Conservation (phyloP, 2,329 filamentous ascomycete genomes). For the Camillea tinctor region DNA sequence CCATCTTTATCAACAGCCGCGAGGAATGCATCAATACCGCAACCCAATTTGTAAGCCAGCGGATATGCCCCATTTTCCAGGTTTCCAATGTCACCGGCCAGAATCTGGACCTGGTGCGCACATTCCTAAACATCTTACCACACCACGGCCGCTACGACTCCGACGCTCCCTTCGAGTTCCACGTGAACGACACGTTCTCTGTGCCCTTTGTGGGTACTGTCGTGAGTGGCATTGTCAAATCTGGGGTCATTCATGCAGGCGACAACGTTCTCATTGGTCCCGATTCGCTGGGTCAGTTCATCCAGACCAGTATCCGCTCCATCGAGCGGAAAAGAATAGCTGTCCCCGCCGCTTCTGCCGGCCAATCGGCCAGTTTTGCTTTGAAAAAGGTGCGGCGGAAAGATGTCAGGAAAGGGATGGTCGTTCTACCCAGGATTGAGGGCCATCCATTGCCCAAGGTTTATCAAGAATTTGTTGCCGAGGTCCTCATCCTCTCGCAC, state of each 20-base stretch:
- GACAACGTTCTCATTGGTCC: constrained; percentile 87
- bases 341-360: constrained; percentile 84
- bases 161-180: constrained; percentile 87
- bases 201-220: constrained; percentile 97
- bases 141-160: constrained; percentile 91
- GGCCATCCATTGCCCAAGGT: constrained; percentile 69
- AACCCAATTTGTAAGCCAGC: constrained; percentile 89
- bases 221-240: constrained; percentile 89
- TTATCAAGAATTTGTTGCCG: constrained; percentile 73
- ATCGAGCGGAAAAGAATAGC: constrained; percentile 93
- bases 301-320: constrained; percentile 79
- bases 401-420: constrained; percentile 97
- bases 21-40: constrained; percentile 95
- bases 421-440: constrained; percentile 82
- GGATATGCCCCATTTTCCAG: constrained; percentile 96
- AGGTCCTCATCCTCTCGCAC: constrained; percentile 91
- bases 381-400: constrained; percentile 83
- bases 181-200: constrained; percentile 96
- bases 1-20: constrained; percentile 87
- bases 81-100: constrained; percentile 97
- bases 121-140: constrained; percentile 91
- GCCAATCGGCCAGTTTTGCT: constrained; percentile 90
- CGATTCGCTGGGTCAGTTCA: constrained; percentile 87
- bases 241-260: constrained; percentile 83
- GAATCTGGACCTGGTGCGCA: constrained; percentile 84